Conservation (phyloP, 306 rosid genomes). For the Acacia confusa region DNA sequence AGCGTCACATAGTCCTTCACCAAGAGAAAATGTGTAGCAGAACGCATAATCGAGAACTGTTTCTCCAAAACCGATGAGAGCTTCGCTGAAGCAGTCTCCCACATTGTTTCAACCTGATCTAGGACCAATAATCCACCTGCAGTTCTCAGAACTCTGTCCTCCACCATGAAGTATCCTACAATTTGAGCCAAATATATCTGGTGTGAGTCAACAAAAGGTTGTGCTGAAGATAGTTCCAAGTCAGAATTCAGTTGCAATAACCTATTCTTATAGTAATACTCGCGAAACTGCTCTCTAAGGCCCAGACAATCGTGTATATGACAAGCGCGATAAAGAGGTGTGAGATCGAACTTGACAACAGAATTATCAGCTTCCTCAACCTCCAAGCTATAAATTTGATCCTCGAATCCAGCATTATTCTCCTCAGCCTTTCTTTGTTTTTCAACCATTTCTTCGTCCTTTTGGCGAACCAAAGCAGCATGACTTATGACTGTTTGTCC, state of each 20-base stretch:
- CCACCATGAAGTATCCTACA: slow-evolving; percentile 90
- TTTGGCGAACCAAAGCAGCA: slow-evolving; percentile 67
- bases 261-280: slow-evolving; percentile 82
- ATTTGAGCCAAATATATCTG: slow-evolving; percentile 85
- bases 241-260: slow-evolving; percentile 87
- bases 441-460: slow-evolving; percentile 77
- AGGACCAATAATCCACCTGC: slow-evolving; percentile 62
- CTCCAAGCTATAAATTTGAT: slow-evolving; percentile 57
- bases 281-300: slow-evolving; percentile 72
- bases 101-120: slow-evolving; percentile 83
- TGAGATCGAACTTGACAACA: slow-evolving; percentile 67
- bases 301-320: slow-evolving; percentile 88
- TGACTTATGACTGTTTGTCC: slow-evolving; percentile 83
- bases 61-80: slow-evolving; percentile 61
- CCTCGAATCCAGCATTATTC: slow-evolving; percentile 48
- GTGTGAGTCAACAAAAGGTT: slow-evolving; percentile 77
- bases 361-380: slow-evolving; percentile 72
- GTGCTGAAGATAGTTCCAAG: slow-evolving; percentile 71
- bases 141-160: slow-evolving; percentile 83
- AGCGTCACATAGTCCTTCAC: slow-evolving; percentile 96
- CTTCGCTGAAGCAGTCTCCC: slow-evolving; percentile 75
- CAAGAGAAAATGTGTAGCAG: slow-evolving; percentile 77
- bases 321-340: slow-evolving; percentile 91
- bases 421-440: slow-evolving; percentile 72
- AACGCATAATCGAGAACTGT: slow-evolving; percentile 77